Evolutionary conservation across 441 rosid genomes (phyloP), one percentile per base, ranked within the genome.

Genomic region (Populus trichocarpa): DNA sequence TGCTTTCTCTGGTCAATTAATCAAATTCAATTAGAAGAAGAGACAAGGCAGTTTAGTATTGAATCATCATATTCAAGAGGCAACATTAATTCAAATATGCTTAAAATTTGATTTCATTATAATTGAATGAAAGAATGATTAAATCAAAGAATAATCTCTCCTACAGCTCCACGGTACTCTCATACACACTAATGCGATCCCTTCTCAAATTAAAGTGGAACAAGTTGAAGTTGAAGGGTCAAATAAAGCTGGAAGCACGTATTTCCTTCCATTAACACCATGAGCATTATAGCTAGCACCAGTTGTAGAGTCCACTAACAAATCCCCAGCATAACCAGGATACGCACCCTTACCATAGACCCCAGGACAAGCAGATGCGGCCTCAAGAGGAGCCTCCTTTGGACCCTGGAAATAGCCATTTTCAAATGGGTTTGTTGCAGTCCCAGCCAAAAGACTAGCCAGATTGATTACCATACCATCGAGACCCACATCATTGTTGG

Each of bases 331-430:
- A 32, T 84, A 88, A 10, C 92, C 92, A 33, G 89, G 90, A 69
- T 88, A 90, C 5, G 92, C 88, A 13, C 93, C 89, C 14, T 82
- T 87, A 5, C 85, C 93, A 61, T 84, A 90, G 1, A 88, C 70
- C 26, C 93, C 93, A 2, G 89, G 73, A 71, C 93, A 90, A 42
- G 93, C 89, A 8, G 93, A 84, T 3, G 88, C 89, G 1, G 86
- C 93, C 85, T 90, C 94, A 20, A 88, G 78, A 9, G 92, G 90
- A 8, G 91, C 90, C 35, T 88, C 91, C 74, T 80, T 80, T 1
- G 90, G 88, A 5, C 92, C 94, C 77, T 89, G 92, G 77, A 81
- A 89, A 79, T 82, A 90, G 22, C 92, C 94, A 81, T 85, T 87
- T 18, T 83, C 87, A 77, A 89, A 89, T 0, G 94, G 94, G 80